Evolutionary conservation across 768 basidiomycete genomes (phyloP), one percentile per base, ranked within the genome.

Genomic region (Pholiota molesta): DNA sequence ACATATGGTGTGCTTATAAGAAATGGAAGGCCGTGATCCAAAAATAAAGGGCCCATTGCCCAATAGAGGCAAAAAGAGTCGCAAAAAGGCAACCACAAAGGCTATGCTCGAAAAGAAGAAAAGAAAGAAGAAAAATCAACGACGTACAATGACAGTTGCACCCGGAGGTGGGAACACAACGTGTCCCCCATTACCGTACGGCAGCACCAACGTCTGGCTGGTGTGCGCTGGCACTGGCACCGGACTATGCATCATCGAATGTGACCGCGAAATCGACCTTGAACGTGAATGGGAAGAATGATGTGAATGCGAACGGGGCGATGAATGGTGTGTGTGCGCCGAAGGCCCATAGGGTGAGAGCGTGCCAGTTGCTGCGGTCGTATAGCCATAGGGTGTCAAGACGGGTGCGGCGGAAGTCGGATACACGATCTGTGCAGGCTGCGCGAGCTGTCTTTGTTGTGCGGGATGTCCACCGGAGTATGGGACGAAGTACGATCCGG

Each of bases 131-230:
- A 47, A 33, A 57, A 29, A 49, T n/a, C 42, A 49, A 23, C 56
- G 42, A 58, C 57, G 57, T 39, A 58, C 57, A 49, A 58, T 35
- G 10, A 37, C 33, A 8, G 42, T 35, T 16, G 57, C 19, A 21
- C 57, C 57, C 6, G 19, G 19, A 19, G 45, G 57, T 23, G 56
- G 56, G n/a, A 58, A 26, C 13, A 58, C 49, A 17, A 58, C n/a
- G 9, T 49, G 45, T 19, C 57, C 57, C 0, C 57, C 57, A 26
- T 58, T 39, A 7, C 56, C 56, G 39, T 49, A 58, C 17, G 45
- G 57, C 11, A 58, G 10, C 14, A 58, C 23, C n/a, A 44, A 9
- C 14, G 19, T 11, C 19, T 58, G 33, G 23, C 8, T 9, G 8
- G 19, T 13, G 47, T n/a, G 35, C 9, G 57, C 56, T 16, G 26